Evolutionary conservation across 2,329 filamentous ascomycete species (phyloP), one percentile per base, ranked within the genome.

Genomic region (Aspergillus sp.): DNA sequence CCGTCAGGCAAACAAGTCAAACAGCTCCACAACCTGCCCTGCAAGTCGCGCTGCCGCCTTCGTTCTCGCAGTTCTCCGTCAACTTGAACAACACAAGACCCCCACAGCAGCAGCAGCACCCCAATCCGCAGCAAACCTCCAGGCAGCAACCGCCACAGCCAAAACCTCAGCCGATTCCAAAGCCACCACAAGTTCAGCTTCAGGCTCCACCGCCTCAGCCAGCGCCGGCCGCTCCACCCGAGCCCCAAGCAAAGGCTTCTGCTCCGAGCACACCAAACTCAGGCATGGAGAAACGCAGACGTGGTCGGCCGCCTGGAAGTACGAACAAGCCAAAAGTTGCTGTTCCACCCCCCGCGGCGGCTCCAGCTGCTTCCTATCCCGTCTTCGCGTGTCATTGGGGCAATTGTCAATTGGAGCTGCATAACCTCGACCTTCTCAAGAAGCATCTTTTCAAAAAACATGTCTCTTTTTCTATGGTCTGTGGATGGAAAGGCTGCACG

Each of bases 391-490:
- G 88, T 72, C 72, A 77, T 47, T 90, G 87, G 87, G 74, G 81
- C 55, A 73, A 76, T 1, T 90, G 88, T 70, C 72, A 74, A 3
- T 82, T 84, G 0, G 81, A 87, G 64, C 75, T 90, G 5, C 87
- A 90, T 72, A 89, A 89, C 66, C 72, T 89, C 15, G 81, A 83
- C 8, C 85, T 83, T 0, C 75, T 90, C 6, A 82, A 82, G 63
- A 85, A 84, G 60, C 88, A 90, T 70, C 73, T 88, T 6, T 70
- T 79, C 55, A 88, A 86, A 67, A 72, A 84, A 4, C 87, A 90
- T 60, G 66, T 76, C 3, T 71, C 75, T 2, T 62, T 71, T 54
- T 64, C 69, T 17, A 69, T 74, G 45, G 63, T 59, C 3, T 76
- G 71, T 51, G 60, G 67, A 38, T 72, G 73, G 69, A 62, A 68